Percentiles rank a stretch among this genome's conserved stretches.
Conservation (phyloP, 164 flowering plant species). For the Nymphaea thermarum region DNA sequence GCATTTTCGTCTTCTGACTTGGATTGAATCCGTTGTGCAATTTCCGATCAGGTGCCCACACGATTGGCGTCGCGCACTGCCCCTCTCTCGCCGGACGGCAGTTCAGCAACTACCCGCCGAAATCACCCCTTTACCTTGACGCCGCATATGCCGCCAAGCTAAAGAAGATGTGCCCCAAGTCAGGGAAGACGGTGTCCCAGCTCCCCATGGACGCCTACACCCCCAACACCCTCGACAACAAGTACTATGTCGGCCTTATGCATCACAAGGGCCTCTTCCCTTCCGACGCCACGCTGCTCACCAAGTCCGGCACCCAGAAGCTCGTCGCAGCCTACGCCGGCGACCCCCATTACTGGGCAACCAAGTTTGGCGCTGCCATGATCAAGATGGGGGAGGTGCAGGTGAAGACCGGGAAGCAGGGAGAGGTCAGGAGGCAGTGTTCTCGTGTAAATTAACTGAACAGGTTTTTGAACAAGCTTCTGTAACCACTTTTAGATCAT, state of each 20-base stretch:
- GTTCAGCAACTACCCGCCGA: slow-evolving; percentile 12
- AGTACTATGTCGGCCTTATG: slow-evolving; percentile 16
- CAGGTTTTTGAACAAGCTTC: too few species aligned
- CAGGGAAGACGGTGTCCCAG: not conserved
- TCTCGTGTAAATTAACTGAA: slow-evolving; percentile 7
- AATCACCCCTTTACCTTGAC: slow-evolving; percentile 16
- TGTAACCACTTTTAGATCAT: too few species aligned
- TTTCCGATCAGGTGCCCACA: slow-evolving; percentile 15
- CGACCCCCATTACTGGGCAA: slow-evolving; percentile 7
- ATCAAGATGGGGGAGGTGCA: slow-evolving; percentile 26
- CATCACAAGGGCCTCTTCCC: slow-evolving; percentile 22
- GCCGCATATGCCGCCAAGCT: slow-evolving; percentile 3
- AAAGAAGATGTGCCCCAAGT: slow-evolving; percentile 10
- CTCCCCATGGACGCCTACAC: slow-evolving; percentile 17
- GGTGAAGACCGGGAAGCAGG: slow-evolving; percentile 17
- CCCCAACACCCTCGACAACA: slow-evolving; percentile 15
- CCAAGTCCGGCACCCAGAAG: slow-evolving; percentile 11
- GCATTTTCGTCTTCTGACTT: too few species aligned
- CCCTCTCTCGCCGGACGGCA: slow-evolving; percentile 12
- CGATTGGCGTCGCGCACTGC: slow-evolving; percentile 22
- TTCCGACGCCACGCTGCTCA: slow-evolving; percentile 19
- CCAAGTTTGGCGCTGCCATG: slow-evolving; percentile 22
- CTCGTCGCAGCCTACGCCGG: slow-evolving; percentile 8
- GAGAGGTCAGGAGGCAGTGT: slow-evolving; percentile 21
- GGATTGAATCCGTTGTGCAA: too few species aligned